Evolutionary conservation across 352 stramenopile species (phyloP).

Genomic region (Phytophthora citricola): DNA sequence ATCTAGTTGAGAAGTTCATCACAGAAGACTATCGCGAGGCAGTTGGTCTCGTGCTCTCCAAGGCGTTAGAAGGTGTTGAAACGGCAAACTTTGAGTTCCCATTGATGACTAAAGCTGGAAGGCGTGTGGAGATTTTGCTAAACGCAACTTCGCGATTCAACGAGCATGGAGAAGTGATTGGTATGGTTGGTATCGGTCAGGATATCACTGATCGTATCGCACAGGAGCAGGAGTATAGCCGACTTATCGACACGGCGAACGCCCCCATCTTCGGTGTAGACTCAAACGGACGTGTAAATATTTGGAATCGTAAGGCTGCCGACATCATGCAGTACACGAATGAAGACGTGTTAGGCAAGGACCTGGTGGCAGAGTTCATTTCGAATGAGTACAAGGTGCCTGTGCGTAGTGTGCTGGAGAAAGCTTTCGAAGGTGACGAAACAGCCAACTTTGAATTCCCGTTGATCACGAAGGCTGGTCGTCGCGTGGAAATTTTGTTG

Average conservation of each 20-base stretch:
- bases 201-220: conserved; percentile 69
- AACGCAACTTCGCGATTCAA: conserved; percentile 74
- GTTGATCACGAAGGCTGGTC: conserved; percentile 61
- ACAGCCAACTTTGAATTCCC: conserved; percentile 73
- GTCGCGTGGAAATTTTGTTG: conserved; percentile 61
- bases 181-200: conserved; percentile 74
- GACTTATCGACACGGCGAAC: conserved; percentile 75
- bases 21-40: conserved; percentile 61
- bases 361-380: conserved; percentile 83
- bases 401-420: conserved; percentile 43
- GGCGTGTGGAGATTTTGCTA: conserved; percentile 74
- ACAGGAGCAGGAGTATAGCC: conserved; percentile 62
- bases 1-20: conserved; percentile 69
- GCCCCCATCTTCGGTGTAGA: conserved; percentile 78
- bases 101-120: conserved; percentile 72
- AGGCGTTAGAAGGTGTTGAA: conserved; percentile 56
- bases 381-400: conserved; percentile 48
- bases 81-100: conserved; percentile 79
- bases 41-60: conserved; percentile 55
- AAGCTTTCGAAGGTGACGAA: conserved; percentile 48
- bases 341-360: conserved; percentile 81
- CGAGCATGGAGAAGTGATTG: conserved; percentile 66
- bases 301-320: conserved; percentile 88
- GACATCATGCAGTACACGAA: conserved; percentile 87
- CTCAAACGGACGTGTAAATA: conserved; percentile 65